These are phyloP conservation scores for Elsinoe batatas DNA, from an alignment of 2,329 filamentous ascomycete species.

Conservation along the genomic window DNA sequence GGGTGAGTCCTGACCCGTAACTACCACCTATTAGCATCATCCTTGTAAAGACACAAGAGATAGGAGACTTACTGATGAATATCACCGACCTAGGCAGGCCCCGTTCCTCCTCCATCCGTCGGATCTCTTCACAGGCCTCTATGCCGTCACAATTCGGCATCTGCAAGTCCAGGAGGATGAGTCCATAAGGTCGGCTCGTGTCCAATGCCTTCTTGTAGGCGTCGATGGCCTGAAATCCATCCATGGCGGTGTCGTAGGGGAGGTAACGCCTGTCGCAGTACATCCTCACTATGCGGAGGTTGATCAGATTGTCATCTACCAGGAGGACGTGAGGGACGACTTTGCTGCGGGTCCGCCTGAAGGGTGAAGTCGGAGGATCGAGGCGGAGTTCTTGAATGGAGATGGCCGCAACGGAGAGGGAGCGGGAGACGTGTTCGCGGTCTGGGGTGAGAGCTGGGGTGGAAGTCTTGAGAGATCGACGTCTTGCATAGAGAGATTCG, in stretches of 20 bases:
- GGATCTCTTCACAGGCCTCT: constrained; percentile 32
- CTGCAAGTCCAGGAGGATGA: constrained; percentile 37
- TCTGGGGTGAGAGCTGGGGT: background rate
- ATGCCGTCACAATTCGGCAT: constrained; percentile 37
- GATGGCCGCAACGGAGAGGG: background rate
- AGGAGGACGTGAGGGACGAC: constrained; percentile 28
- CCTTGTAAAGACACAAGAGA: background rate
- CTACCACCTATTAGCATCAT: background rate
- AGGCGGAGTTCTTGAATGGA: background rate
- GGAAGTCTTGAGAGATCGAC: background rate
- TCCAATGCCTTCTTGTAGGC: constrained; percentile 22
- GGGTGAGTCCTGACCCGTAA: constrained; percentile 29
- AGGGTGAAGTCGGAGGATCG: background rate
- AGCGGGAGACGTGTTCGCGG: background rate
- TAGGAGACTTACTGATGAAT: constrained; percentile 21
- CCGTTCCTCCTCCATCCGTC: constrained; percentile 27
- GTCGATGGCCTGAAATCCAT: constrained; percentile 38
- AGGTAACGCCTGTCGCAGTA: constrained; percentile 38
- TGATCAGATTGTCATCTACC: constrained; percentile 42
- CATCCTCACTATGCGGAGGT: constrained; percentile 40
- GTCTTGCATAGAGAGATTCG: background rate
- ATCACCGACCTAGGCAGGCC: constrained; percentile 28
- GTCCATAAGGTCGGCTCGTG: constrained; percentile 28
- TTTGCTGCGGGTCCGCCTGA: background rate
- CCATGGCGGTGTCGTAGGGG: constrained; percentile 34